A percentile compares a stretch with the other conserved stretches of the same genome.
Evolutionary conservation across 352 stramenopile genomes (phyloP).

Genomic region (Elongisporangium senticosum): DNA sequence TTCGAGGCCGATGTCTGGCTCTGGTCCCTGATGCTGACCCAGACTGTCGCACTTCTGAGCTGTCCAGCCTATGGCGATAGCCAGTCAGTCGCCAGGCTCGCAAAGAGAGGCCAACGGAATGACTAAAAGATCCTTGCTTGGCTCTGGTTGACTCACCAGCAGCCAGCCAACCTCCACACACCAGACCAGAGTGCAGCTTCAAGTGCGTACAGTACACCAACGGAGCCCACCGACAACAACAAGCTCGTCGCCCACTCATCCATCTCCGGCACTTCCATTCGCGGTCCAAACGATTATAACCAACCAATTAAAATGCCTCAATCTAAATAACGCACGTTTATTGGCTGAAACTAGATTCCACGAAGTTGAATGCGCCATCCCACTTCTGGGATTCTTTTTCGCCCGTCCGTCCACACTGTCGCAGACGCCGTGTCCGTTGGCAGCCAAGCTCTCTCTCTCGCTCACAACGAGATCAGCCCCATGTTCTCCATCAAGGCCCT

Average conservation of each 20-base stretch:
- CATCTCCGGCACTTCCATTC: background rate
- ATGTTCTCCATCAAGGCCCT: background rate
- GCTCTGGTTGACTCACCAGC: too few species aligned
- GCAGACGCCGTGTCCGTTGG: background rate
- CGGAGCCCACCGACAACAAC: too few species aligned
- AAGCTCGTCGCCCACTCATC: too few species aligned
- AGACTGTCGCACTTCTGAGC: background rate
- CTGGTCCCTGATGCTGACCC: background rate
- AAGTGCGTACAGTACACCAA: background rate
- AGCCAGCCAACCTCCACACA: too few species aligned
- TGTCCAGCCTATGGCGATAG: background rate
- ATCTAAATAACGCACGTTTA: background rate
- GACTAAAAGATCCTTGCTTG: background rate
- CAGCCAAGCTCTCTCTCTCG: background rate
- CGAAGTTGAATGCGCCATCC: background rate
- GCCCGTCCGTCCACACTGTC: background rate
- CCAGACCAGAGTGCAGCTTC: background rate
- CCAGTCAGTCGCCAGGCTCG: background rate
- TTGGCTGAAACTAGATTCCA: background rate
- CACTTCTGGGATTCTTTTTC: background rate
- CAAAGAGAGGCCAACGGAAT: background rate
- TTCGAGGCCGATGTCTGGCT: background rate
- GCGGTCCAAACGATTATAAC: background rate
- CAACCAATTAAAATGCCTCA: background rate
- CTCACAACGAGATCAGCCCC: background rate